Evolutionary conservation across 2,329 filamentous ascomycete species (phyloP), one percentile per base, ranked within the genome.

Genomic region (Cercospora zeina): DNA sequence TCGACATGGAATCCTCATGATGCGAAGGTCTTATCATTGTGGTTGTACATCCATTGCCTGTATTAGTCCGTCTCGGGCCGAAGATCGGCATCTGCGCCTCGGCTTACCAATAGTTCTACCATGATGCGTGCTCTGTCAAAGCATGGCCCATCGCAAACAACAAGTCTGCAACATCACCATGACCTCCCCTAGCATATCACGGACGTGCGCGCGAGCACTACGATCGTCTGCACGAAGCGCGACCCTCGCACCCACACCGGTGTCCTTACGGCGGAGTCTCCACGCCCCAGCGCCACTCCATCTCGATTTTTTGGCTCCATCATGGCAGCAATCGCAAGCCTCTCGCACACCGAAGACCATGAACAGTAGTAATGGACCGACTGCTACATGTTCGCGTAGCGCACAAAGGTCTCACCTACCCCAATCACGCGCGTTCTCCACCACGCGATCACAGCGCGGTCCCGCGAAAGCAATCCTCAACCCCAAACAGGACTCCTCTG

Each of bases 401-500:
- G 13, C 21, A n/a, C 33, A n/a, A 16, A 21, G 5, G 3, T 31
- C 34, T 2, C 31, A n/a, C 53, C 8, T 19, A 2, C 42, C 50
- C 14, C 56, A 60, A 49, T 42, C 55, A 45, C 62, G 60, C 19
- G 13, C 19, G 10, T 63, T 72, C 50, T 69, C 68, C 11, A 54
- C 65, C 16, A 66, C 68, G 0, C 13, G 58, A 6, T n/a, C 51
- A 7, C n/a, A 33, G 0, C 49, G 49, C 10, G 57, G 21, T 3
- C 37, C 14, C 11, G 70, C 70, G 16, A 69, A 76, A 55, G 78
- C 77, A 14, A 79, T 83, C 59, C 77, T 81, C 14, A 96, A 97
- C 73, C 90, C 91, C 0, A 86, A 88, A 68, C 83, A 83, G 60
- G 90, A 95, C 74, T 90, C 96, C 33, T 86, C 93, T 59, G 93